Percentiles rank a stretch among this genome's conserved stretches.
phyloP scores from a whole-genome alignment of 1,139 yeast species.

The Hanseniaspora sp. region DNA sequence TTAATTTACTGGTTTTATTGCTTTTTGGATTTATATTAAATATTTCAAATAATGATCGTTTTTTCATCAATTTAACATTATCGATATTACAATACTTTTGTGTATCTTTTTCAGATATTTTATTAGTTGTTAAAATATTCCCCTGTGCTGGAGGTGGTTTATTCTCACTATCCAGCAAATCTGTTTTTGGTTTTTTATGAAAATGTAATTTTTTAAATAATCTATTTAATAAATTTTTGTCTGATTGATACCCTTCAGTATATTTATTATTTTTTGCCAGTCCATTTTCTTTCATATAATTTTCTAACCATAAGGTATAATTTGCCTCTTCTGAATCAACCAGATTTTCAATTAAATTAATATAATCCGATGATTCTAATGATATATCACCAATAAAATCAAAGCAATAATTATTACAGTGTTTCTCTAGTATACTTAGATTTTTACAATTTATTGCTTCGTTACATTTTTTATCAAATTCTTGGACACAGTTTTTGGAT shows the following conservation, averaged over 20 bases:
- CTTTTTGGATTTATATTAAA: not conserved
- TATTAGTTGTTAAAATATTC: too few species aligned
- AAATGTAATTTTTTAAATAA: too few species aligned
- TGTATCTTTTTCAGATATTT: not conserved
- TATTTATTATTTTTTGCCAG: too few species aligned
- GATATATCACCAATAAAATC: not conserved
- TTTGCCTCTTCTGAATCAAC: not conserved
- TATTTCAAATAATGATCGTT: not conserved
- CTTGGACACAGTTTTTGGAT: not conserved
- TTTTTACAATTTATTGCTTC: not conserved
- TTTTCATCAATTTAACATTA: too few species aligned
- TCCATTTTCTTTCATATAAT: not conserved
- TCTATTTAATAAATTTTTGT: not conserved
- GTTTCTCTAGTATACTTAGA: not conserved
- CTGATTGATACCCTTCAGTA: not conserved
- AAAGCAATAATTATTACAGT: too few species aligned
- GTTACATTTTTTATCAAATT: conserved; percentile 2
- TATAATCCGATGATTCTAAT: not conserved
- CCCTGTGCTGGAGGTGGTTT: not conserved
- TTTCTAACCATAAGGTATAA: not conserved
- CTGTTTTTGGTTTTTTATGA: not conserved
- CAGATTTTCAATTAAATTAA: not conserved
- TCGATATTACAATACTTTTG: not conserved
- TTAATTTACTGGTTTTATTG: not conserved
- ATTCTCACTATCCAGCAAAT: not conserved